phyloP scores from a whole-genome alignment of 192 early-diverging fungal species.

The Pilobolus umbonatus region DNA sequence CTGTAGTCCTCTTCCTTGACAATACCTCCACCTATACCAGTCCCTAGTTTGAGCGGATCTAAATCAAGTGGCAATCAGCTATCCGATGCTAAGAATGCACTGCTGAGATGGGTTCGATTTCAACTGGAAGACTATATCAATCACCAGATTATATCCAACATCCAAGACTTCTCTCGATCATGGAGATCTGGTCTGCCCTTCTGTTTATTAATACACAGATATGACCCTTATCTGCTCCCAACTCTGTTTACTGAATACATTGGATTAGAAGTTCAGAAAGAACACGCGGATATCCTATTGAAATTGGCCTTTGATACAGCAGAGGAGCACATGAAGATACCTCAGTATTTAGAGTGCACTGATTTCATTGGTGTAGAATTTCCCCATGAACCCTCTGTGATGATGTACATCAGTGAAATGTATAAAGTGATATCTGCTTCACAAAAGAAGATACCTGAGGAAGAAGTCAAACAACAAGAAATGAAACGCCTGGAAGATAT shows the following conservation, averaged over 20 bases:
- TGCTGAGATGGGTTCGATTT: conserved; percentile 46
- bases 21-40: conserved; percentile 6
- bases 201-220: conserved; percentile 40
- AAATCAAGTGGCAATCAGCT: background rate
- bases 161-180: conserved; percentile 49
- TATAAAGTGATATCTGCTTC: conserved; percentile 43
- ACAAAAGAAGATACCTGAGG: background rate
- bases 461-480: too few species aligned
- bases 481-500: conserved; percentile 12
- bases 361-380: conserved; percentile 44
- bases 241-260: conserved; percentile 21
- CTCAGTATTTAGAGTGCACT: conserved; percentile 37
- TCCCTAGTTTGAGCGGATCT: conserved; percentile 9
- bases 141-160: conserved; percentile 36
- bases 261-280: conserved; percentile 26
- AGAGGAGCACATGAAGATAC: conserved; percentile 34
- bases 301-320: conserved; percentile 39
- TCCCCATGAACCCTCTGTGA: conserved; percentile 50
- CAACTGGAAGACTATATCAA: conserved; percentile 42
- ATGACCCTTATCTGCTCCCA: conserved; percentile 10
- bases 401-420: conserved; percentile 49
- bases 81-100: conserved; percentile 41
- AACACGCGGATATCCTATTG: conserved; percentile 32
- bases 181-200: conserved; percentile 51
- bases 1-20: background rate